phyloP scores from a whole-genome alignment of 257 asterid genomes.

The Linaria vulgaris region DNA sequence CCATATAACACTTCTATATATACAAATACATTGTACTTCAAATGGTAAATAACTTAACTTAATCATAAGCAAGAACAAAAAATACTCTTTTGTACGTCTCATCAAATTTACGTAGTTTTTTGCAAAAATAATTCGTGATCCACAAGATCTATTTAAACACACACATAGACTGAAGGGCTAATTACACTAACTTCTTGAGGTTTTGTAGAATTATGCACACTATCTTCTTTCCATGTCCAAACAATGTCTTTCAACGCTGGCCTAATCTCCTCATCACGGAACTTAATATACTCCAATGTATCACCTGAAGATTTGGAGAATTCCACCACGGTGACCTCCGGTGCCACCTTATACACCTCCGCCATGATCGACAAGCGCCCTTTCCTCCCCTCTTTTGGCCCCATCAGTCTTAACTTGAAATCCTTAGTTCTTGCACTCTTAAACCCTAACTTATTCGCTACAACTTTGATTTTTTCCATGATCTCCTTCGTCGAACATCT shows the following conservation, averaged over 20 bases:
- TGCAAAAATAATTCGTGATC: too few species aligned
- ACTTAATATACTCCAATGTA: conserved; percentile 39
- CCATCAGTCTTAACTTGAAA: conserved; percentile 34
- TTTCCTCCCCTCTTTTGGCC: conserved; percentile 34
- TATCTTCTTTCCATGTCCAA: conserved; percentile 42
- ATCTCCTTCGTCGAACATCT: conserved; percentile 38
- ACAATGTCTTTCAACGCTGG: conserved; percentile 45
- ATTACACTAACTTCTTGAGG: too few species aligned
- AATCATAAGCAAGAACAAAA: too few species aligned
- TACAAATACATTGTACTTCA: too few species aligned
- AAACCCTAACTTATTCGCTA: conserved; percentile 33
- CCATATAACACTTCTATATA: too few species aligned
- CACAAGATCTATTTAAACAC: too few species aligned
- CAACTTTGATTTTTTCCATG: conserved; percentile 30
- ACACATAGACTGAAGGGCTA: too few species aligned
- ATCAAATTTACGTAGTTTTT: too few species aligned
- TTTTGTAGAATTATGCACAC: not conserved
- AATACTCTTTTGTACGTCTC: too few species aligned
- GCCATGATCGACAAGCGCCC: conserved; percentile 33
- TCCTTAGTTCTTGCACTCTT: conserved; percentile 34
- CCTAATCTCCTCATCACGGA: conserved; percentile 40
- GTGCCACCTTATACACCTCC: conserved; percentile 47
- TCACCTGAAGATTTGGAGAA: conserved; percentile 43
- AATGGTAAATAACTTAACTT: too few species aligned
- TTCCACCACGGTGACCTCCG: conserved; percentile 50